Evolutionary conservation across 73 alveolate genomes (phyloP).

Genomic region (Uronychia setigera): DNA sequence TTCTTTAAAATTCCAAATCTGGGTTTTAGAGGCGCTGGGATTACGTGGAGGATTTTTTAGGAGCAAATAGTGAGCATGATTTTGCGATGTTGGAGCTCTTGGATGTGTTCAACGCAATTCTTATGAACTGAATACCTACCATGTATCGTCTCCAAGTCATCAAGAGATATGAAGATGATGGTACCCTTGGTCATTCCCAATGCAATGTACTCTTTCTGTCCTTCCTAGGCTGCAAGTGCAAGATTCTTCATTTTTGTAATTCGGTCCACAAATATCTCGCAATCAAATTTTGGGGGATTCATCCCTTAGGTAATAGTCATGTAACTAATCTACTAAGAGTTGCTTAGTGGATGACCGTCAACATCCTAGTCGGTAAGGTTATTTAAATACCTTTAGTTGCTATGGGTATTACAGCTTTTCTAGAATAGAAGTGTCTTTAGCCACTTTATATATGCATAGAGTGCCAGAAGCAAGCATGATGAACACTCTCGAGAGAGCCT

Average conservation of each 20-base stretch:
- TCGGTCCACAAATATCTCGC: slow-evolving; percentile 47
- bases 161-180: slow-evolving; percentile 15
- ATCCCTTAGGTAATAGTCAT: too few species aligned
- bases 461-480: slow-evolving; percentile 42
- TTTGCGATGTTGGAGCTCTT: slow-evolving; percentile 21
- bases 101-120: slow-evolving; percentile 18
- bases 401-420: slow-evolving; percentile 46
- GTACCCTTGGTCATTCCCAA: slow-evolving; percentile 46
- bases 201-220: neutral
- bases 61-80: slow-evolving; percentile 20
- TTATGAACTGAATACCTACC: slow-evolving; percentile 33
- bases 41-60: neutral
- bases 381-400: slow-evolving; percentile 9
- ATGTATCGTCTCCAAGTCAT: slow-evolving; percentile 22
- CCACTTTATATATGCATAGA: slow-evolving; percentile 35
- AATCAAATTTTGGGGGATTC: slow-evolving; percentile 47
- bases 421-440: slow-evolving; percentile 43
- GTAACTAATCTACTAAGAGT: slow-evolving; percentile 26
- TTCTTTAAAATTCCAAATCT: slow-evolving; percentile 37
- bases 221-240: too few species aligned
- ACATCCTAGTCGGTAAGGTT: neutral
- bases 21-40: too few species aligned
- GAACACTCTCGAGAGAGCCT: slow-evolving; percentile 27
- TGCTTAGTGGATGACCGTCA: slow-evolving; percentile 30
- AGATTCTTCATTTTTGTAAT: too few species aligned